These are phyloP conservation scores for Tanacetum coccineum DNA, from an alignment of 129 eudicot species.

Conservation along the genomic window DNA sequence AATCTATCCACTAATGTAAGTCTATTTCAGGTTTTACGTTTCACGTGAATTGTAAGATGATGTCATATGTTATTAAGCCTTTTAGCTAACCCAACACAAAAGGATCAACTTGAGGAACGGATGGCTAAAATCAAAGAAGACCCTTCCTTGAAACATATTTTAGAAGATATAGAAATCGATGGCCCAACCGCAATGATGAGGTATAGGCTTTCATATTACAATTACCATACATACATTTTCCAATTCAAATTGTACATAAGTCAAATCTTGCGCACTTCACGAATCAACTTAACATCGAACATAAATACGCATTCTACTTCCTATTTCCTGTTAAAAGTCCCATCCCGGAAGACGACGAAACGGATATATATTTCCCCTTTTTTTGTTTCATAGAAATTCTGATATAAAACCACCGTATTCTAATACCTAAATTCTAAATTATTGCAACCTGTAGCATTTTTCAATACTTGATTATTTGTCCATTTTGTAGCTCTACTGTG, in stretches of 20 bases:
- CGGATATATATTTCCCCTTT: too few relatives aligned
- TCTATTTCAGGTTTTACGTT: too few relatives aligned
- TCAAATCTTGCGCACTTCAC: not conserved
- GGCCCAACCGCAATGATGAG: slow-evolving; percentile 98
- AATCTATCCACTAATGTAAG: too few relatives aligned
- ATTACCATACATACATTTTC: slow-evolving; percentile 6
- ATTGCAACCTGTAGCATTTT: not conserved
- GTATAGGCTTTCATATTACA: slow-evolving; percentile 32
- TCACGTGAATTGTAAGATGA: too few relatives aligned
- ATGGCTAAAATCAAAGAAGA: slow-evolving; percentile 82
- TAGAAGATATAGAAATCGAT: slow-evolving; percentile 81
- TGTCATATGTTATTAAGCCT: slow-evolving; percentile 57
- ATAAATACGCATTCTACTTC: not conserved
- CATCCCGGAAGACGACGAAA: too few relatives aligned
- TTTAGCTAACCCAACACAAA: slow-evolving; percentile 62
- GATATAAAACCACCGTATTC: not conserved
- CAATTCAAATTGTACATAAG: slow-evolving; percentile 10
- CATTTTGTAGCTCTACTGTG: slow-evolving; percentile 1
- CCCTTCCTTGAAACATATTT: slow-evolving; percentile 76
- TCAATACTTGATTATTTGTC: not conserved
- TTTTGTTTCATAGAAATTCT: too few relatives aligned
- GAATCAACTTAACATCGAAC: not conserved
- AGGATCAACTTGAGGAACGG: slow-evolving; percentile 78
- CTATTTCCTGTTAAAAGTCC: too few relatives aligned
- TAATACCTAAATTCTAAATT: not conserved